Conservation (phyloP, 2,329 filamentous ascomycete species). For the Magnaporthales sp. region DNA sequence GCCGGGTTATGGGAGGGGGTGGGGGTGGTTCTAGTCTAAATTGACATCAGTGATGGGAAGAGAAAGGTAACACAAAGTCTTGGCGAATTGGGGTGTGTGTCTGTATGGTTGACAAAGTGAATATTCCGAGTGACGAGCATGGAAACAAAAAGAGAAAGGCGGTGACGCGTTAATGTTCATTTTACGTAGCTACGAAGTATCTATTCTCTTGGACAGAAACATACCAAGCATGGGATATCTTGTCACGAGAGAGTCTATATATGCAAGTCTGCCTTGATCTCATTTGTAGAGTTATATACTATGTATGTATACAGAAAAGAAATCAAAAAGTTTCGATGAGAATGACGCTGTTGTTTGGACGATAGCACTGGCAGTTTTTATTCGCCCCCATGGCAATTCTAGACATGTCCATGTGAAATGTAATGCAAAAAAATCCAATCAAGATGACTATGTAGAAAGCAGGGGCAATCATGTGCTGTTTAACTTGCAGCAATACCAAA, state of each 20-base stretch:
- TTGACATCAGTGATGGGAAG: background rate
- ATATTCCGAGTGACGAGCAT: no score
- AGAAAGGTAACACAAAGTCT: background rate
- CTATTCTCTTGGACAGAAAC: background rate
- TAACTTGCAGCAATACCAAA: background rate
- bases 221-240: background rate
- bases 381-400: no score
- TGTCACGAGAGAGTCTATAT: background rate
- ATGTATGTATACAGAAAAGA: background rate
- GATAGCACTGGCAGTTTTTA: no score
- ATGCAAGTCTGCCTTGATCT: background rate
- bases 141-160: background rate
- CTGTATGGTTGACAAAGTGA: no score
- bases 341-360: no score
- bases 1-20: background rate
- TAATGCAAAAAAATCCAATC: background rate
- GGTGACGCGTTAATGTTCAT: background rate
- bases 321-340: background rate
- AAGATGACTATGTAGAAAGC: background rate
- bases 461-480: background rate
- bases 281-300: background rate
- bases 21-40: background rate
- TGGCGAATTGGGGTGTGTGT: background rate
- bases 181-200: no score
- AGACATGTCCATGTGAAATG: no score